A percentile compares a stretch with the other conserved stretches of the same genome.
Conservation (phyloP, 495 filamentous ascomycete genomes). For the Aspergillus leporis region DNA sequence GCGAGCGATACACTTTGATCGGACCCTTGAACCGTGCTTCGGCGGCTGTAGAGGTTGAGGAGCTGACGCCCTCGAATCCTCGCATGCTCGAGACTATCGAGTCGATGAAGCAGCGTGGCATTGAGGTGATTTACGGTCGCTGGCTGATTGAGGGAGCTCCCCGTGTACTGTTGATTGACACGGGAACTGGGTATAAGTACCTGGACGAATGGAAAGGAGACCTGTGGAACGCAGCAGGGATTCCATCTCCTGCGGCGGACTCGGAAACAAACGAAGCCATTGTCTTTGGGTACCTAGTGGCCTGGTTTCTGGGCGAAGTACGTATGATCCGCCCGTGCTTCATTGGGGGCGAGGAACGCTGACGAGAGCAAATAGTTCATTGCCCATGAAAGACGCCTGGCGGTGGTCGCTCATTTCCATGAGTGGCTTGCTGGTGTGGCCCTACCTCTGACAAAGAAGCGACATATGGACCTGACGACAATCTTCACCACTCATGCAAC, state of each 20-base stretch:
- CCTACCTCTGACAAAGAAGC: constrained; percentile 85
- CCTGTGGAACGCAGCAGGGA: constrained; percentile 89
- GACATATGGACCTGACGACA: constrained; percentile 93
- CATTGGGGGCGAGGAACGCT: constrained; percentile 5
- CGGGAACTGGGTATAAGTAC: constrained; percentile 85
- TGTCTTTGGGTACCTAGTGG: constrained; percentile 95
- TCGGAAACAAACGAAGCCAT: constrained; percentile 97
- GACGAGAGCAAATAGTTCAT: constrained; percentile 64
- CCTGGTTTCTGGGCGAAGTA: constrained; percentile 98
- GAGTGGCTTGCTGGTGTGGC: constrained; percentile 99
- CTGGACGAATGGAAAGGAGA: constrained; percentile 97
- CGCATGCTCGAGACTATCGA: constrained; percentile 78
- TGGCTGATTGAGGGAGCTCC: constrained; percentile 98
- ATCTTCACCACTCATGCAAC: constrained; percentile 99
- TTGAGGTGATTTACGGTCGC: constrained; percentile 87
- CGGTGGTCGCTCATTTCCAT: constrained; percentile 97
- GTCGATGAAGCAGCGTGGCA: constrained; percentile 87
- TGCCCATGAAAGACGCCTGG: constrained; percentile 82
- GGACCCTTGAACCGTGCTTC: constrained; percentile 90
- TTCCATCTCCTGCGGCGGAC: constrained; percentile 87
- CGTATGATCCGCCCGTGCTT: constrained; percentile 21
- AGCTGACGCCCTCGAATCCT: constrained; percentile 78
- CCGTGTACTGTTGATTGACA: constrained; percentile 91
- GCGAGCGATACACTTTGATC: constrained; percentile 92
- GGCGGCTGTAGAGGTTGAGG: constrained; percentile 94